Conservation (phyloP, 2,329 filamentous ascomycete species). For the Diaporthe destruens region DNA sequence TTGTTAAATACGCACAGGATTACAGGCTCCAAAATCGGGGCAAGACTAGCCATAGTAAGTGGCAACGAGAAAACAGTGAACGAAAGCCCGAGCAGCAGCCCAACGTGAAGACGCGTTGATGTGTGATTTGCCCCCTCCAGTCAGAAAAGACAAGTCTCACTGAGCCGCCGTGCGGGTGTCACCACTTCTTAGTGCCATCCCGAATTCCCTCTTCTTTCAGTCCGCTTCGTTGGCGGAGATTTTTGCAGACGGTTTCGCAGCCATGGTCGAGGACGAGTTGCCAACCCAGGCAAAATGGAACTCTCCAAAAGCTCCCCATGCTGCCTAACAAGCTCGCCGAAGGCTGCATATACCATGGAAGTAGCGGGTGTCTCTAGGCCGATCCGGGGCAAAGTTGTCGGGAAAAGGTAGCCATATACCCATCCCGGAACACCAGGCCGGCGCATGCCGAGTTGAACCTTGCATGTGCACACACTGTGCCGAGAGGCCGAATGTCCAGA, state of each 20-base stretch:
- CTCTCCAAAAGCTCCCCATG: neutral
- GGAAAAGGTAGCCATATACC: neutral
- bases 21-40: neutral
- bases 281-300: neutral
- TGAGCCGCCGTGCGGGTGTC: neutral
- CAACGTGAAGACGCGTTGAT: neutral
- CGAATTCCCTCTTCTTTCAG: neutral
- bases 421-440: neutral
- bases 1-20: constrained; percentile 4
- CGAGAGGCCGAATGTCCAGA: neutral
- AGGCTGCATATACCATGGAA: too few relatives aligned
- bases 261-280: neutral
- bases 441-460: too few relatives aligned
- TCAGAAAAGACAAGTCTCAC: too few relatives aligned
- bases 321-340: too few relatives aligned
- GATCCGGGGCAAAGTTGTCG: neutral
- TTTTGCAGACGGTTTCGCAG: neutral
- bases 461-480: neutral
- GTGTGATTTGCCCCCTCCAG: neutral
- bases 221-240: neutral
- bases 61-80: constrained; percentile 27
- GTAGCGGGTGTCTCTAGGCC: neutral
- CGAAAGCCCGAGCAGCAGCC: neutral
- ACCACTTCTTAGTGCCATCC: neutral
- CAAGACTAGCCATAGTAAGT: constrained; percentile 10